phyloP scores from a whole-genome alignment of 805 yeast genomes.

The Candida ipomoeae region DNA sequence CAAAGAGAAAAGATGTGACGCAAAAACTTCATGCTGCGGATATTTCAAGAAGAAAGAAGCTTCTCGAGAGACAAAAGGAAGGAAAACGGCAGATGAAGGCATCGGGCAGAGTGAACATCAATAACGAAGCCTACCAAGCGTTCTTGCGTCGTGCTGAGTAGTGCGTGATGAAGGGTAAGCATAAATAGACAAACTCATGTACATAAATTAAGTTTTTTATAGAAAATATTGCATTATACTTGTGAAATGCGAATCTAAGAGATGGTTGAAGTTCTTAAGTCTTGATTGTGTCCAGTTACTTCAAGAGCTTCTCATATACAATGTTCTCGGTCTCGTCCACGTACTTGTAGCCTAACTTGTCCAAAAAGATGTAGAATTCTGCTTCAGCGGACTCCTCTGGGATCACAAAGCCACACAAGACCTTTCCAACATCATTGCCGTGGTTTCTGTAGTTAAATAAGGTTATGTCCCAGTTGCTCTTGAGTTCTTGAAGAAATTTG shows the following conservation, averaged over 20 bases:
- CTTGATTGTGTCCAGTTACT: constrained; percentile 2
- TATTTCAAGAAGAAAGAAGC: constrained; percentile 81
- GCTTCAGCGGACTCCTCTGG: constrained; percentile 61
- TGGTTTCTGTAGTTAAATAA: constrained; percentile 95
- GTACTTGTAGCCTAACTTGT: constrained; percentile 69
- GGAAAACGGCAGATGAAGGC: constrained; percentile 85
- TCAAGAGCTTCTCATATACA: constrained; percentile 78
- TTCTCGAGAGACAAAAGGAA: constrained; percentile 83
- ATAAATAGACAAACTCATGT: constrained; percentile 2
- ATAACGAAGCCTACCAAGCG: constrained; percentile 85
- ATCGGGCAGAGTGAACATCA: constrained; percentile 71
- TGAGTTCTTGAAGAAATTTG: constrained; percentile 67
- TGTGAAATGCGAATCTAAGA: background rate
- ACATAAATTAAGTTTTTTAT: background rate
- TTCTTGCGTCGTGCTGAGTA: constrained; percentile 48
- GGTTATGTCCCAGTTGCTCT: constrained; percentile 85
- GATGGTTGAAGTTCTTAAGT: background rate
- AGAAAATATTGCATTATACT: background rate
- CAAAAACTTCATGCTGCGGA: constrained; percentile 93
- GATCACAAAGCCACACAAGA: constrained; percentile 83
- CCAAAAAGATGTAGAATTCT: constrained; percentile 65
- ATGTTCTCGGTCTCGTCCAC: constrained; percentile 79
- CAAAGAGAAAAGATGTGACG: constrained; percentile 90
- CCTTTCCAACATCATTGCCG: constrained; percentile 92
- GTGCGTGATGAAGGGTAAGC: background rate